A percentile compares a stretch with the other conserved stretches of the same genome.
Evolutionary conservation across 2,329 filamentous ascomycete genomes (phyloP).

Genomic region (Beauveria varroae): DNA sequence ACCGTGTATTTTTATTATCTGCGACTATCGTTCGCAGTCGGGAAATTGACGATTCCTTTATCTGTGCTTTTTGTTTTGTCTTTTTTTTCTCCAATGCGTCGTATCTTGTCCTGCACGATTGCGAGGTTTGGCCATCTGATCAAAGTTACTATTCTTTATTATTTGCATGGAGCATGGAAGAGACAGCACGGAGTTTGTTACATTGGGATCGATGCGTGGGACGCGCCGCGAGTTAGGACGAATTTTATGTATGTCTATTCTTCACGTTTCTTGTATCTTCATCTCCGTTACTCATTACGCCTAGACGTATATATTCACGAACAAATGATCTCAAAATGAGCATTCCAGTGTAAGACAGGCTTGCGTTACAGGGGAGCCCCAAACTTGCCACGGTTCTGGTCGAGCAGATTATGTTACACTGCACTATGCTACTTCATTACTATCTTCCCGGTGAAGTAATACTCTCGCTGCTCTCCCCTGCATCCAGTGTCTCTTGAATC

Average conservation of each 20-base stretch:
- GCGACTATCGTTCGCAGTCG: neutral
- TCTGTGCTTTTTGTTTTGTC: too few species aligned
- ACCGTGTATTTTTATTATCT: neutral
- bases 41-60: neutral
- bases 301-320: too few species aligned
- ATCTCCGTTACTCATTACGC: too few species aligned
- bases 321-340: too few species aligned
- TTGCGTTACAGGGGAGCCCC: too few species aligned
- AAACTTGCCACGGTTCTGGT: too few species aligned
- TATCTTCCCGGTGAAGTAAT: too few species aligned
- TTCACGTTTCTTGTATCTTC: too few species aligned
- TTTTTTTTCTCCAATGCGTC: neutral
- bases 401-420: too few species aligned
- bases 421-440: too few species aligned
- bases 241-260: too few species aligned
- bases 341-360: too few species aligned
- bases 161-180: neutral
- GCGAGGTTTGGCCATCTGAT: neutral
- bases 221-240: neutral
- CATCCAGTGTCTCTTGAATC: constrained; percentile 30
- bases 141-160: neutral
- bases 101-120: neutral
- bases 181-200: neutral
- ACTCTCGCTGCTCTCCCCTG: constrained; percentile 8
- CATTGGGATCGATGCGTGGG: neutral